Conservation (phyloP, 2,329 filamentous ascomycete genomes). For the Boeremia exigua region DNA sequence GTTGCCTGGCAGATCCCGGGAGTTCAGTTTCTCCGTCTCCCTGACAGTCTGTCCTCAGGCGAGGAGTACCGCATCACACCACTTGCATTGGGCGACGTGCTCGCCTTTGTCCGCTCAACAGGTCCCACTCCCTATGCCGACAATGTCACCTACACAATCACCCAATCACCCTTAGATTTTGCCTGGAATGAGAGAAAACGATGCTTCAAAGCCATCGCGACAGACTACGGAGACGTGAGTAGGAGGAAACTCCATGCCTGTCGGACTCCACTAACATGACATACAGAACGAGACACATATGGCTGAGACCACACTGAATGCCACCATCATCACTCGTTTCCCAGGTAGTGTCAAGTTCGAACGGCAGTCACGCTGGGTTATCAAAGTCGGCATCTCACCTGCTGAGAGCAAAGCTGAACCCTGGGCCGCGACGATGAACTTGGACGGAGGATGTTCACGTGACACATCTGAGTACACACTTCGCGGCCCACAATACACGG, state of each 20-base stretch:
- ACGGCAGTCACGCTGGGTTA: constrained; percentile 35
- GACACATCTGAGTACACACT: too few species aligned
- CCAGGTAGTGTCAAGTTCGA: constrained; percentile 38
- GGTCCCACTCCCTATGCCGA: constrained; percentile 5
- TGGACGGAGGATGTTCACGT: neutral
- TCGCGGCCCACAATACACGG: too few species aligned
- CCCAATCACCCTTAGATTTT: constrained; percentile 13
- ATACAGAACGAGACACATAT: neutral
- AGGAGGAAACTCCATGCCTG: neutral
- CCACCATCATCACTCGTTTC: constrained; percentile 29
- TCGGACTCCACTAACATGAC: neutral
- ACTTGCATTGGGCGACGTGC: neutral
- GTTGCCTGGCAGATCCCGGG: constrained; percentile 32
- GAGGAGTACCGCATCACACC: constrained; percentile 34
- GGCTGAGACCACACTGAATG: constrained; percentile 22
- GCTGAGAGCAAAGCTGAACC: neutral
- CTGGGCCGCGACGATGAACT: neutral
- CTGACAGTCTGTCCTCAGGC: constrained; percentile 13
- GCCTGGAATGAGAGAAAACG: constrained; percentile 27
- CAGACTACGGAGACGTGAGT: constrained; percentile 1
- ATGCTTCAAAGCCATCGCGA: constrained; percentile 32
- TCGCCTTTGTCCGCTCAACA: neutral
- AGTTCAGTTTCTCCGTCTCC: constrained; percentile 27
- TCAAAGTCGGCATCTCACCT: constrained; percentile 25
- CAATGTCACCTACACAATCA: constrained; percentile 19